Evolutionary conservation across 1,284 basidiomycete genomes (phyloP).

Genomic region (Leccinum glutinopallens): DNA sequence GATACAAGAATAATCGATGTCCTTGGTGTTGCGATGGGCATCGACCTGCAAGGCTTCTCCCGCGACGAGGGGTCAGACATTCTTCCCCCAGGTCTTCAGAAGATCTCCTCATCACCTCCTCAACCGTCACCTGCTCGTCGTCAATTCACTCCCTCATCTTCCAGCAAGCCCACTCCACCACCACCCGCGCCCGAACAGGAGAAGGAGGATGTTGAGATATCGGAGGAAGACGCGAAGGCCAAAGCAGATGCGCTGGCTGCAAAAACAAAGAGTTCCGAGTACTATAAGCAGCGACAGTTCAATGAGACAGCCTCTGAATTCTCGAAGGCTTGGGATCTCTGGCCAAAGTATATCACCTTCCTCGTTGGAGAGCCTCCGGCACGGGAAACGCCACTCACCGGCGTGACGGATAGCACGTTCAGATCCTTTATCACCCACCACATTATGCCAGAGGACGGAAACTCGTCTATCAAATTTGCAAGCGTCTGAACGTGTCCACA

Average conservation of each 20-base stretch:
- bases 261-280: conserved; percentile 79
- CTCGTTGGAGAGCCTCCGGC: conserved; percentile 39
- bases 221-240: conserved; percentile 56
- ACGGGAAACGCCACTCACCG: conserved; percentile 1
- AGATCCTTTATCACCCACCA: conserved; percentile 26
- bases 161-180: conserved; percentile 29
- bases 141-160: conserved; percentile 47
- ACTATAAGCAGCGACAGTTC: conserved; percentile 88
- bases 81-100: conserved; percentile 62
- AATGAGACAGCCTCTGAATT: conserved; percentile 74
- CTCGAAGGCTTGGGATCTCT: conserved; percentile 89
- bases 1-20: conserved; percentile 96
- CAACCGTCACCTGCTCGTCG: conserved; percentile 41
- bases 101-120: conserved; percentile 40
- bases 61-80: conserved; percentile 87
- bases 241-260: conserved; percentile 77
- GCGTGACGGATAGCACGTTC: conserved; percentile 14
- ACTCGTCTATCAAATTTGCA: conserved; percentile 23
- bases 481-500: conserved; percentile 37
- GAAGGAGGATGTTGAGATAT: conserved; percentile 59
- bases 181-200: conserved; percentile 35
- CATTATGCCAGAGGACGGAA: conserved; percentile 20
- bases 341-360: conserved; percentile 94
- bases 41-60: conserved; percentile 89
- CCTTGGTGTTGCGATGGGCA: conserved; percentile 90